Evolutionary conservation across 2,329 filamentous ascomycete genomes (phyloP).

Genomic region (Cercospora zeae-maydis): DNA sequence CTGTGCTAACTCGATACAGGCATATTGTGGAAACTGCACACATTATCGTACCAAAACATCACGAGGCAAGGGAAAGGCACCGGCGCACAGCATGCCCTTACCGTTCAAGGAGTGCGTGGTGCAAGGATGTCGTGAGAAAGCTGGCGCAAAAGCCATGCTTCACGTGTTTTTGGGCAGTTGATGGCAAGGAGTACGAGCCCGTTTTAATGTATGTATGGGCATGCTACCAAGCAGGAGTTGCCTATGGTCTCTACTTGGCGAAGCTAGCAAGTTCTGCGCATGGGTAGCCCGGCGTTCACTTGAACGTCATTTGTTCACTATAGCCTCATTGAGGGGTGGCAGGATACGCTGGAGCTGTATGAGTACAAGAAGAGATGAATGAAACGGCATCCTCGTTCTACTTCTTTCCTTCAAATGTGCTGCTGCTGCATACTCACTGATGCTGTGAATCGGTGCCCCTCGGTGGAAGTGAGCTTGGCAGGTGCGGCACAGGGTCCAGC

Average conservation of each 20-base stretch:
- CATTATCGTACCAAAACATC: constrained; percentile 34
- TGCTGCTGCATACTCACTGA: not conserved
- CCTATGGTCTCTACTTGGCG: not conserved
- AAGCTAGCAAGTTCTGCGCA: not conserved
- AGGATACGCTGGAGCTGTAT: not conserved
- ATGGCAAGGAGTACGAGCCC: not conserved
- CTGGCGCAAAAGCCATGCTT: constrained; percentile 18
- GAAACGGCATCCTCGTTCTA: not conserved
- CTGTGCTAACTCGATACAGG: constrained; percentile 35
- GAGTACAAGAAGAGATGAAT: not conserved
- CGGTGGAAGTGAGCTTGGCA: constrained; percentile 1
- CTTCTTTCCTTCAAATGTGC: not conserved
- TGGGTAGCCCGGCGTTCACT: not conserved
- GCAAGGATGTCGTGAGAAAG: constrained; percentile 37
- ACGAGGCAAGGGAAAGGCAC: constrained; percentile 27
- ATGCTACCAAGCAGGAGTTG: not conserved
- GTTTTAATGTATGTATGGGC: not conserved
- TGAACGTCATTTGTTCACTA: not conserved
- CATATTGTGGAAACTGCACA: constrained; percentile 54
- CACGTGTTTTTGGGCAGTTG: constrained; percentile 34
- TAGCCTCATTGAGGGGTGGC: not conserved
- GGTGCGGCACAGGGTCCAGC: not conserved
- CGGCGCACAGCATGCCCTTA: constrained; percentile 23
- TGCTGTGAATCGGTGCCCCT: not conserved
- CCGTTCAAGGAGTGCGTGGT: constrained; percentile 48